Evolutionary conservation across 2,329 filamentous ascomycete species (phyloP), one percentile per base, ranked within the genome.

Genomic region (Graphilbum sp.): DNA sequence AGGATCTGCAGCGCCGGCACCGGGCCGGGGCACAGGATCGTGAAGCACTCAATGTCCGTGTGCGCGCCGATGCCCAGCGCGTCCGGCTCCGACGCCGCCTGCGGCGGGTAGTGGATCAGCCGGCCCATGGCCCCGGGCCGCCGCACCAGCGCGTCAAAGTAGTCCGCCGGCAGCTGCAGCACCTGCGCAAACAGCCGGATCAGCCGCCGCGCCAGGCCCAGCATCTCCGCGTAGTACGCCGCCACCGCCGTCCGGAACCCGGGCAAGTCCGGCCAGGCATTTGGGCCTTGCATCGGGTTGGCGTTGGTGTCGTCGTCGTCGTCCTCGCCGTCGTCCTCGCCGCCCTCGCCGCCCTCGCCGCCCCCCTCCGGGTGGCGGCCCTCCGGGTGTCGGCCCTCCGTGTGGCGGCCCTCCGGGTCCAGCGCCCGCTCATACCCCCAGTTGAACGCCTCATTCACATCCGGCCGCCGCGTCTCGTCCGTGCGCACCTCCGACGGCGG

Each of bases 1-100:
- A 34, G 29, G 31, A 36, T 30, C 13, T 40, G 38, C 9, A 40
- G 38, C 16, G n/a, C n/a, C n/a, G n/a, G n/a, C n/a, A n/a, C n/a
- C n/a, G n/a, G n/a, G n/a, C n/a, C n/a, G n/a, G n/a, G n/a, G n/a
- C n/a, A n/a, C n/a, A 40, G 38, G 20, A 40, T 34, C 17, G 34
- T 40, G 17, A 40, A 34, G 9, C 34, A 34, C 12, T 36, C 37
- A 36, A 38, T 35, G 16, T 35, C 40, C 5, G 35, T 67, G 43
- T 69, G 69, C 2, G 62, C 64, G 1, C 66, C 64, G 3, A 59
- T 57, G 46, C 58, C 47, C 34, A 54, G 18, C 18, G 5, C n/a
- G 2, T 67, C 55, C 20, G 66, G 44, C n/a, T n/a, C n/a, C n/a
- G n/a, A n/a, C 16, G 60, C 54, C 2, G 59, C 60, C 9, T 54